Evolutionary conservation across 2,329 filamentous ascomycete species (phyloP).

Genomic region (Waltergamsia citrina): DNA sequence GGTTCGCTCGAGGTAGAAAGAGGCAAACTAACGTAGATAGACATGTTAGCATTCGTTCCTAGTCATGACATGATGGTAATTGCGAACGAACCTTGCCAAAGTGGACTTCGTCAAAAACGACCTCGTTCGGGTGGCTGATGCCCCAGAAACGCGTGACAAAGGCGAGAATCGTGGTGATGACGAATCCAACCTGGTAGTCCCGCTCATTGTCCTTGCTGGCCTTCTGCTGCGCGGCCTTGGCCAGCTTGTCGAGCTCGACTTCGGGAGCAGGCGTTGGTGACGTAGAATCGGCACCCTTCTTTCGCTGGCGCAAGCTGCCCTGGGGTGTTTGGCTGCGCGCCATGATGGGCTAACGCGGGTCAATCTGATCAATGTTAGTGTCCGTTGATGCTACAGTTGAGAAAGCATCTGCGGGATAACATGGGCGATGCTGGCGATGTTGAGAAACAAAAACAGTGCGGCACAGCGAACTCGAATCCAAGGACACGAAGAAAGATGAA

Average conservation of each 20-base stretch:
- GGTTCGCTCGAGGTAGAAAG: conserved; percentile 84
- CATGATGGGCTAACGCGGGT: conserved; percentile 26
- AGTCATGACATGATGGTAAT: too few species aligned
- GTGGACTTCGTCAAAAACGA: conserved; percentile 98
- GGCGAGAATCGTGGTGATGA: conserved; percentile 69
- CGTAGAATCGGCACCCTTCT: conserved; percentile 34
- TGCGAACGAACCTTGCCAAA: conserved; percentile 82
- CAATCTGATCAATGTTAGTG: too few species aligned
- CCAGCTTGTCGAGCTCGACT: conserved; percentile 40
- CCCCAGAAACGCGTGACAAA: conserved; percentile 94
- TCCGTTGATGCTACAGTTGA: not conserved
- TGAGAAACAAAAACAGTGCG: too few species aligned
- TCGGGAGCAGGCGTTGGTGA: conserved; percentile 28
- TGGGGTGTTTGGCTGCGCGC: conserved; percentile 40
- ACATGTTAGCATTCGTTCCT: not conserved
- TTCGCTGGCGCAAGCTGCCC: conserved; percentile 49
- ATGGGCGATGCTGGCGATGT: too few species aligned
- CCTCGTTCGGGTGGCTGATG: conserved; percentile 89
- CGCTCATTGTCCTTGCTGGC: conserved; percentile 49
- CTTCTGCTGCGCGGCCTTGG: conserved; percentile 23
- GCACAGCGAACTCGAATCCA: too few species aligned
- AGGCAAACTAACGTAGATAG: conserved; percentile 56
- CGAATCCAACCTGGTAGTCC: conserved; percentile 75
- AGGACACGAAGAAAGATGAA: too few species aligned
- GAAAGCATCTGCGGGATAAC: too few species aligned